Base-by-base conservation (phyloP, 805 yeast genomes). In the Wickerhamiella azymoides region DNA sequence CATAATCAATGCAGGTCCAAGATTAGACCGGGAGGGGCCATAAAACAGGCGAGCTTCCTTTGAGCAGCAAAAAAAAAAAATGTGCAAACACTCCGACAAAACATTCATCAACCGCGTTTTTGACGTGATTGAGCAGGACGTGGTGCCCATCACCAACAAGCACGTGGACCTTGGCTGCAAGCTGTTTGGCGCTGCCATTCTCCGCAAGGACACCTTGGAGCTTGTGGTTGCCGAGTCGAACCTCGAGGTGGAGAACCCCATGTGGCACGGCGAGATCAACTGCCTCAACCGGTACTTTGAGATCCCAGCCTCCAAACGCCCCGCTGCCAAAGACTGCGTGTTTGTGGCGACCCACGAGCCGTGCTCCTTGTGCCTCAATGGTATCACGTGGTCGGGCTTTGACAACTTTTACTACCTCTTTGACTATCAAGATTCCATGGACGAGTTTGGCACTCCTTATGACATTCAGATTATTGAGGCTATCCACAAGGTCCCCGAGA, bases 31-130 rank as follows among this genome's bases (percentile, higher is more conserved):
- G 24, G 24, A 4, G 24, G 6, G 24, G 24, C 6, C 7, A 21
- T 36, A 36, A 36, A n/a, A n/a, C n/a, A n/a, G n/a, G n/a, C n/a
- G n/a, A n/a, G n/a, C n/a, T n/a, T n/a, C n/a, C n/a, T n/a, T n/a
- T n/a, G n/a, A n/a, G n/a, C n/a, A n/a, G n/a, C n/a, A n/a, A n/a
- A n/a, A n/a, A n/a, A n/a, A n/a, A n/a, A n/a, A n/a, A n/a, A 24
- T 38, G 14, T n/a, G 14, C 39, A 45, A 69, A 75, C 74, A 70
- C 69, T 24, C 24, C 48, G 44, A 41, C 27, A 35, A 37, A 42
- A 25, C 24, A 4, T 39, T 50, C 44, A 32, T 47, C n/a, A 17
- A 24, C 35, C 43, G 49, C 8, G 43, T 53, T 8, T 37, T 53
- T n/a, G 55, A 53, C 32, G 54, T 53, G 10, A 49, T 52, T 4